Evolutionary conservation across 2,329 filamentous ascomycete species (phyloP).

Genomic region (Fusarium concolor): DNA sequence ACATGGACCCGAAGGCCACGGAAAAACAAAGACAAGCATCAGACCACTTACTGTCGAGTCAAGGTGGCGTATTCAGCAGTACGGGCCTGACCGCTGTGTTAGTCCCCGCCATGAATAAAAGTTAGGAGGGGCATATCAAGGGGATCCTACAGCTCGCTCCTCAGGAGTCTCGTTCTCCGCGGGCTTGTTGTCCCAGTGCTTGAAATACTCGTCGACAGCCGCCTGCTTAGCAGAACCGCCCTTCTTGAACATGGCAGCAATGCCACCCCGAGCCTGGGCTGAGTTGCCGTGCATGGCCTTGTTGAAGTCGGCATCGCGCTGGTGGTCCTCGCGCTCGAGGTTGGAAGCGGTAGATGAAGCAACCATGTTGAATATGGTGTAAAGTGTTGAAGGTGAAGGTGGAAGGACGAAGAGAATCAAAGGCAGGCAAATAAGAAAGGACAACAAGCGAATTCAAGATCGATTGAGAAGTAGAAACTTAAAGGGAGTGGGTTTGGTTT

Average conservation of each 20-base stretch:
- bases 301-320: constrained; percentile 90
- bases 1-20: neutral
- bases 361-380: constrained; percentile 57
- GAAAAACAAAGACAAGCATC: neutral
- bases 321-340: constrained; percentile 85
- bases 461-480: constrained; percentile 22
- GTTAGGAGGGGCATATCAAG: constrained; percentile 30
- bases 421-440: constrained; percentile 1
- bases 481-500: constrained; percentile 41
- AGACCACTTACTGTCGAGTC: constrained; percentile 81
- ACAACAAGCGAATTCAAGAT: constrained; percentile 29
- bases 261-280: constrained; percentile 75
- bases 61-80: constrained; percentile 91
- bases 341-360: constrained; percentile 52
- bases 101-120: constrained; percentile 31
- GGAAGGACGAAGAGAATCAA: constrained; percentile 11
- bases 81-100: constrained; percentile 67
- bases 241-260: constrained; percentile 88
- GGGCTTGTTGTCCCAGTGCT: constrained; percentile 92
- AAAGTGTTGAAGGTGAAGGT: constrained; percentile 21
- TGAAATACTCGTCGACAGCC: constrained; percentile 92
- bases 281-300: constrained; percentile 85
- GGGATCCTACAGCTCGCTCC: constrained; percentile 75
- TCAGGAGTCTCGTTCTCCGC: constrained; percentile 84
- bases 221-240: constrained; percentile 79